Conservation (phyloP, 139 green algal species). For the Chlamydomonas sphaeroides region DNA sequence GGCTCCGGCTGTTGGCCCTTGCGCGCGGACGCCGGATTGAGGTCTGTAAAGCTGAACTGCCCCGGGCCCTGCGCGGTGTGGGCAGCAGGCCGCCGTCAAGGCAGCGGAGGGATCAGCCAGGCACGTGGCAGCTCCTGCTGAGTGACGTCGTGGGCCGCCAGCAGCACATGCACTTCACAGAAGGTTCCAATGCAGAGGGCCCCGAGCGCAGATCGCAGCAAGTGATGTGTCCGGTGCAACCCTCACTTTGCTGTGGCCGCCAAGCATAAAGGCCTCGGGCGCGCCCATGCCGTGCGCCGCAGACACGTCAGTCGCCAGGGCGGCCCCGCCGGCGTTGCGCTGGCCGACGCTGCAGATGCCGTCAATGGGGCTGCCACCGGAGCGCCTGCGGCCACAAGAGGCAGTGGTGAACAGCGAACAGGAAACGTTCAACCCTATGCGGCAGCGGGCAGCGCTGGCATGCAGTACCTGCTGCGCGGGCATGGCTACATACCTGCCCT, state of each 20-base stretch:
- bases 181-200: no score
- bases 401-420: no score
- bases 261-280: constrained; percentile 2
- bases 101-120: background rate
- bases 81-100: background rate
- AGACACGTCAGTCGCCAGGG: background rate
- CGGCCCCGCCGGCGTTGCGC: background rate
- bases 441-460: no score
- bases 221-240: no score
- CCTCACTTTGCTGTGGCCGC: background rate
- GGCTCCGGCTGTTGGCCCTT: background rate
- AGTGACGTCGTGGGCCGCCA: no score
- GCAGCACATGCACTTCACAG: no score
- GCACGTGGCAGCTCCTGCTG: no score
- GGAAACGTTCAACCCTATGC: no score
- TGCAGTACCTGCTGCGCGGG: no score
- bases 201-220: no score
- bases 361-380: constrained; percentile 30
- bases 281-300: constrained; percentile 28
- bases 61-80: background rate
- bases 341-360: constrained; percentile 12
- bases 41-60: constrained; percentile 27
- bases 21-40: constrained; percentile 3
- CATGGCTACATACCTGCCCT: no score
- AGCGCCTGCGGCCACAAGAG: no score